Conservation (phyloP, 345 rosid genomes). For the Euphorbia peplus region DNA sequence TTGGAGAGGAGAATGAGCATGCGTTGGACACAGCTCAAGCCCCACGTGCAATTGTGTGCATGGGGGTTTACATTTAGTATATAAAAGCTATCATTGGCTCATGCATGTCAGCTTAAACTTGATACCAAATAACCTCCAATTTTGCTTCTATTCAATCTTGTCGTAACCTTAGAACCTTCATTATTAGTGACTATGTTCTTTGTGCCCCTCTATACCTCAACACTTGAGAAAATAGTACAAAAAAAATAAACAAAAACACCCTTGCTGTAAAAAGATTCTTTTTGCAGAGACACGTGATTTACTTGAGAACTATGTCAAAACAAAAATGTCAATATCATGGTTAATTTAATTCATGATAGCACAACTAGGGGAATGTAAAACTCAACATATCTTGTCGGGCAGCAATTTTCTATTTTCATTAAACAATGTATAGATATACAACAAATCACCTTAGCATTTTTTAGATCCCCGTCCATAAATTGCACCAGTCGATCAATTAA, state of each 20-base stretch:
- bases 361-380: neutral
- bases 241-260: neutral
- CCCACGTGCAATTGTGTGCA: too few relatives aligned
- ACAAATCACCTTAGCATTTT: constrained; percentile 58
- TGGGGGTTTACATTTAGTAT: too few relatives aligned
- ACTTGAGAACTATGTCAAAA: neutral
- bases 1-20: too few relatives aligned
- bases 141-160: too few relatives aligned
- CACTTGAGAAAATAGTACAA: neutral
- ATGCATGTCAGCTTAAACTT: too few relatives aligned
- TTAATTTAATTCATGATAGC: neutral
- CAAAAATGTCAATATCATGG: neutral
- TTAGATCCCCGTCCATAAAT: constrained; percentile 64
- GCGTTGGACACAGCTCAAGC: too few relatives aligned
- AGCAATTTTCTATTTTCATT: neutral
- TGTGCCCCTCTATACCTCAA: too few relatives aligned
- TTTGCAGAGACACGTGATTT: neutral
- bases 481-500: constrained; percentile 60
- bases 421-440: constrained; percentile 1
- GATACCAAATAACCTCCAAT: too few relatives aligned
- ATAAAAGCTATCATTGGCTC: too few relatives aligned
- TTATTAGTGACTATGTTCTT: too few relatives aligned
- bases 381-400: neutral
- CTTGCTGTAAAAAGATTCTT: neutral
- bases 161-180: too few relatives aligned